phyloP scores from a whole-genome alignment of 306 rosid genomes.

The Carpinus fangiana region DNA sequence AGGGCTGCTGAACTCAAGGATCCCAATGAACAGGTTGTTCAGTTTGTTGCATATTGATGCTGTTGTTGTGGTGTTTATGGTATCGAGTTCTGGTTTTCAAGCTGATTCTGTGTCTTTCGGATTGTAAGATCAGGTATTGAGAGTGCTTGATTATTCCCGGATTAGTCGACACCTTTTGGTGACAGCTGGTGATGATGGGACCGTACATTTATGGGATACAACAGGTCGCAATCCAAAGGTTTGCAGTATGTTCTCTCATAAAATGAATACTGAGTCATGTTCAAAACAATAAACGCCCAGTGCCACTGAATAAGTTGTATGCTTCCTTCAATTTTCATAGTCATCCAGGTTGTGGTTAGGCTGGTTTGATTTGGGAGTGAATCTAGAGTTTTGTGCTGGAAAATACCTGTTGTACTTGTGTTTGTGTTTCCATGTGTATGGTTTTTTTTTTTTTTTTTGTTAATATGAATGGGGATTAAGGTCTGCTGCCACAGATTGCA shows the following conservation, averaged over 20 bases:
- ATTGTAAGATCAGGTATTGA: slow-evolving; percentile 93
- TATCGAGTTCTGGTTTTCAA: slow-evolving; percentile 35
- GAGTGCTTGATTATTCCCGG: slow-evolving; percentile 97
- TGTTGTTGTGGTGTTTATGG: slow-evolving; percentile 21
- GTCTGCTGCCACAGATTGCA: slow-evolving; percentile 5
- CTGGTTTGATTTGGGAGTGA: slow-evolving; percentile 5
- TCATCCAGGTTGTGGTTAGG: not conserved
- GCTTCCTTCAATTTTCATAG: not conserved
- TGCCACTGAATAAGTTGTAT: not conserved
- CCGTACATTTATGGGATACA: slow-evolving; percentile 95
- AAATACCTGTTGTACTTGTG: not conserved
- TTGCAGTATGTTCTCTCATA: slow-evolving; percentile 18
- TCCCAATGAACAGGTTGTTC: slow-evolving; percentile 86
- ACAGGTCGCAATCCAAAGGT: slow-evolving; percentile 97
- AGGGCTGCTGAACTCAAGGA: slow-evolving; percentile 94
- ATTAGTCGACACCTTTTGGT: slow-evolving; percentile 87
- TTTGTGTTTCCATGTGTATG: not conserved
- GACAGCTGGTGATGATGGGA: slow-evolving; percentile 98
- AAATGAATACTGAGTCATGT: not conserved
- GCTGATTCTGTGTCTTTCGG: slow-evolving; percentile 57
- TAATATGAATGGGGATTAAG: not conserved
- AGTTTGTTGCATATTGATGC: slow-evolving; percentile 28
- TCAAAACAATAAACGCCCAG: slow-evolving; percentile 4
- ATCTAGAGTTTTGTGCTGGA: not conserved
- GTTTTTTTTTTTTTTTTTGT: not conserved